Evolutionary conservation across 331 rosid genomes (phyloP), one percentile per base, ranked within the genome.

Genomic region (Malus hybrid): DNA sequence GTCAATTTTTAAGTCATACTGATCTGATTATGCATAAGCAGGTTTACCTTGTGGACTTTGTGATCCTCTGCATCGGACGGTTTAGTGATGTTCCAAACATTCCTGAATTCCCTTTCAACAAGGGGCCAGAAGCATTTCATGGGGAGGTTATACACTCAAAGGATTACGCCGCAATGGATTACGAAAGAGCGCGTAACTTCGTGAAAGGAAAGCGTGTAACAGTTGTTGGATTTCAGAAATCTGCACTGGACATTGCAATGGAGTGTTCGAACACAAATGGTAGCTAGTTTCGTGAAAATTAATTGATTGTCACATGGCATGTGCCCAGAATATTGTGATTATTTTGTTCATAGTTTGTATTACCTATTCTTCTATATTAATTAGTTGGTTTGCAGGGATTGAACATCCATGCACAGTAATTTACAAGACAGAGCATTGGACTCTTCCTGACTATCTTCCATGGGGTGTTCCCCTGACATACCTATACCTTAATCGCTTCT

Each of bases 81-180:
- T 91, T 91, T 82, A 86, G 97, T 54, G 97, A 79, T 15, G 80
- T 87, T 55, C 97, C 97, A 13, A 80, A 91, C 77, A 87, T 91
- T n/a, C 97, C 91, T 9, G 80, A 89, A 29, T 91, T 89, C 73
- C 88, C 90, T 65, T 74, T 79, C 10, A 77, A 85, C 28, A 65
- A 59, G 12, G 97, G 95, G 0, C 95, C 91, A 16, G 81, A 87
- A 63, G 79, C 52, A 3, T 88, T 89, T 16, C 44, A 61, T 15
- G 90, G 97, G 16, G 36, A 75, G 60, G 97, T 89, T 18, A 83
- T 86, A 19, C 97, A 89, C 82, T 87, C 89, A 15, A 78, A 65
- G 80, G 85, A 87, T 0, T 87, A 82, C 24, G 64, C 91, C 3
- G 78, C 87, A 46, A 84, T 89, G 94, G 92, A 91, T 71, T 4